phyloP scores from a whole-genome alignment of 306 rosid genomes.

The Cucurbita argyrosperma region DNA sequence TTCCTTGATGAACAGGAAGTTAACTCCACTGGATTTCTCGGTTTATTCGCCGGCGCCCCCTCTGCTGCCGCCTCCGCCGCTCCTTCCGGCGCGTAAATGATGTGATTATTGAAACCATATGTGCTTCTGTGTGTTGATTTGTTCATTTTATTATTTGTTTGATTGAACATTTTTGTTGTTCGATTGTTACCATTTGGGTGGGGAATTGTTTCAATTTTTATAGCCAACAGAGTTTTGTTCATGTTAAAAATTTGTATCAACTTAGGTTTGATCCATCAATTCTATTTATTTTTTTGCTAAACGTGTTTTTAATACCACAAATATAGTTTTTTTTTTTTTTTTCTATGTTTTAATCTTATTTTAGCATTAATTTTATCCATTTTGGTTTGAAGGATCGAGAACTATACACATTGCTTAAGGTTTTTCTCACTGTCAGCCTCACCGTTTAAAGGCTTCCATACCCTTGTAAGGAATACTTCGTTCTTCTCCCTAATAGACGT shows the following conservation, averaged over 20 bases:
- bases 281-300: no score
- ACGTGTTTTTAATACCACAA: no score
- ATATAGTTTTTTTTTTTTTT: no score
- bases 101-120: neutral
- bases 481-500: no score
- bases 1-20: conserved; percentile 63
- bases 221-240: neutral
- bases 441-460: no score
- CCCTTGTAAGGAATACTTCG: no score
- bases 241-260: neutral
- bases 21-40: conserved; percentile 42
- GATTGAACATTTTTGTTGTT: neutral
- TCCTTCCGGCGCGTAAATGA: conserved; percentile 34
- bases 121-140: neutral
- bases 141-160: neutral
- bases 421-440: no score
- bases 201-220: neutral
- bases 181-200: neutral
- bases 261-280: neutral
- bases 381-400: no score
- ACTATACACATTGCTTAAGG: no score
- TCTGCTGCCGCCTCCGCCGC: conserved; percentile 29
- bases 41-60: conserved; percentile 47
- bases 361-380: no score
- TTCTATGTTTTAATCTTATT: no score